Base-by-base conservation (phyloP, 305 asterid species). In the Rubia balearica region DNA sequence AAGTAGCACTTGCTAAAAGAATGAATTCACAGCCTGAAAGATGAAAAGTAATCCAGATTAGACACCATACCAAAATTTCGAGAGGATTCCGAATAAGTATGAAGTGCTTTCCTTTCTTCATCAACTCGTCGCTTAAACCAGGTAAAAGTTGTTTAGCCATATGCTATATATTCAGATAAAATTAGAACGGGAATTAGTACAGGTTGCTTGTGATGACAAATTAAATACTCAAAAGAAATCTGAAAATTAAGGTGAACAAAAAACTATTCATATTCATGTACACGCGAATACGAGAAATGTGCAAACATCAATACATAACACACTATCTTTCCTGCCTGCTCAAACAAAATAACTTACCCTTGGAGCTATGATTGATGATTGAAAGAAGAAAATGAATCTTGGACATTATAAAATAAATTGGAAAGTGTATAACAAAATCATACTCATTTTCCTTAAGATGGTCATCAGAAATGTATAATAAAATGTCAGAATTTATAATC, bases 121-220 rank as follows among this genome's bases (percentile, higher is more conserved):
- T 83, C 75, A 94, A 80, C 71, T 89, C 94, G 57, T 80, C 76
- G 24, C 81, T 65, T 73, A 91, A 84, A 71, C 92, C 95, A 76
- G 87, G 89, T 64, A 91, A 73, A 65, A 74, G 78, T 17, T 94
- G 99, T 76, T 91, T 91, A 41, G 98, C 96, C 74, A 94, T 89
- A 76, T 94, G 96, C 99, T 94, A 89, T 49, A 77, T 65, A 83
- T 43, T 71, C 59, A 67, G 74, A 67, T 70, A 78, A 73, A 43
- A 61, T 42, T 24, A 63, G 38, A 69, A 72, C 65, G 67, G 70
- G n/a, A 8, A 38, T 65, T n/a, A 65, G 38, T 36, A 48, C n/a
- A 22, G 4, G 24, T 43, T 36, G 36, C 14, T 30, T 14, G 1
- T 5, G 7, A 53, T 8, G 7, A 17, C 19, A 59, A 11, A 40